Evolutionary conservation across 2,329 filamentous ascomycete species (phyloP).

Genomic region (Xylaria polymorpha): DNA sequence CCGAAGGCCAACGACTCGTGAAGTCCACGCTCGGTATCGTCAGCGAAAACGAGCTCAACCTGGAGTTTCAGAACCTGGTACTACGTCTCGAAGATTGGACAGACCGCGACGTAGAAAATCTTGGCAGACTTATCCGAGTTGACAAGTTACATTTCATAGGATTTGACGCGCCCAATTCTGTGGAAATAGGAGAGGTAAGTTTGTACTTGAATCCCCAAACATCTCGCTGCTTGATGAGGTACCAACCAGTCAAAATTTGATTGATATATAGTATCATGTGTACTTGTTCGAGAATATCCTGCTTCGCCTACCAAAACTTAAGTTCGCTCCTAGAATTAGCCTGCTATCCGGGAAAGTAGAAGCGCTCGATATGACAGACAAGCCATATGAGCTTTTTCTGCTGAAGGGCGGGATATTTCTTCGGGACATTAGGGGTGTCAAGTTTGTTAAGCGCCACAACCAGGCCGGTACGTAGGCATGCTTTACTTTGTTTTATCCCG

Average conservation of each 20-base stretch:
- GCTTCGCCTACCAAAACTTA: background rate
- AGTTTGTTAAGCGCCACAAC: background rate
- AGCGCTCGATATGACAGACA: background rate
- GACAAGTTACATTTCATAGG: background rate
- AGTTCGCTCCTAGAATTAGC: background rate
- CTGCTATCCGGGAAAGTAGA: background rate
- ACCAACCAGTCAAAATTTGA: background rate
- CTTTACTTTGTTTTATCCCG: background rate
- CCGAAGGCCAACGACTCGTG: no score
- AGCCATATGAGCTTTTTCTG: background rate
- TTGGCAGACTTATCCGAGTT: background rate
- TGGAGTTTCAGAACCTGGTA: background rate
- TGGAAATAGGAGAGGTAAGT: background rate
- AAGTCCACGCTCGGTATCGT: background rate
- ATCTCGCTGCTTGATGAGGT: background rate
- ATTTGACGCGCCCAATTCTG: no score
- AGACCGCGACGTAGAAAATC: background rate
- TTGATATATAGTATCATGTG: background rate
- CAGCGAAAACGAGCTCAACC: background rate
- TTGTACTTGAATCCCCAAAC: background rate
- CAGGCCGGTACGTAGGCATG: background rate
- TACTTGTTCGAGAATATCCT: conserved; percentile 14
- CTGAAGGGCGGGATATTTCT: background rate
- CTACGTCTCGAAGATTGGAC: background rate
- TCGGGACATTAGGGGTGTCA: background rate